Evolutionary conservation across 257 asterid species (phyloP).

Genomic region (Jasminum sambac): DNA sequence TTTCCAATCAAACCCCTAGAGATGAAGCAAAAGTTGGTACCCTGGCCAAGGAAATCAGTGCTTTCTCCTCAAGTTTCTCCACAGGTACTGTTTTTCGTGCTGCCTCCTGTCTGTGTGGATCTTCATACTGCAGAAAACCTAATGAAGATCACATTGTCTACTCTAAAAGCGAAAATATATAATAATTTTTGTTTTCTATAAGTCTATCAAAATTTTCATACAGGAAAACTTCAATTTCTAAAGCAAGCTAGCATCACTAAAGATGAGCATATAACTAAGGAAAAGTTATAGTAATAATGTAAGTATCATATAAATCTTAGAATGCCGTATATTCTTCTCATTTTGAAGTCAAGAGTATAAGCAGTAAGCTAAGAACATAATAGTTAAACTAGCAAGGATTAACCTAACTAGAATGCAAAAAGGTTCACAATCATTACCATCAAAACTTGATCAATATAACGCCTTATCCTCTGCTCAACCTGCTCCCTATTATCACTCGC

Average conservation of each 20-base stretch:
- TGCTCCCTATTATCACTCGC: slow-evolving; percentile 54
- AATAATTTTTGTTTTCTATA: not conserved
- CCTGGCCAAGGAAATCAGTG: slow-evolving; percentile 84
- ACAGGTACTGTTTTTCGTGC: slow-evolving; percentile 79
- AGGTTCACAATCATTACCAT: slow-evolving; percentile 45
- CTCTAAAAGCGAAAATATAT: slow-evolving; percentile 1
- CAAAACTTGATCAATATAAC: slow-evolving; percentile 63
- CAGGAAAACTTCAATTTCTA: slow-evolving; percentile 8
- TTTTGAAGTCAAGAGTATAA: not conserved
- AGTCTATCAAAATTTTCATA: slow-evolving; percentile 17
- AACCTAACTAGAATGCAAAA: slow-evolving; percentile 9
- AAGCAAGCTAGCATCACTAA: slow-evolving; percentile 12
- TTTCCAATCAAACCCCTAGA: not conserved
- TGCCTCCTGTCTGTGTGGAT: slow-evolving; percentile 66
- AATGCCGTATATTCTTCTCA: not conserved
- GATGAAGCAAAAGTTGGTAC: slow-evolving; percentile 42
- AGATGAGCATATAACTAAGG: slow-evolving; percentile 6
- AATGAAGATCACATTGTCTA: slow-evolving; percentile 20
- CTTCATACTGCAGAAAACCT: slow-evolving; percentile 71
- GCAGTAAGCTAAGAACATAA: slow-evolving; percentile 3
- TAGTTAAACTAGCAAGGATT: slow-evolving; percentile 12
- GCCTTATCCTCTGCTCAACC: slow-evolving; percentile 69
- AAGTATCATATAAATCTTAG: not conserved
- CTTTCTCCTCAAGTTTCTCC: slow-evolving; percentile 93
- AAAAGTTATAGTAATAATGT: slow-evolving; percentile 5